Base-by-base conservation (phyloP, 2,329 filamentous ascomycete species). In the Aspergillus sojae region DNA sequence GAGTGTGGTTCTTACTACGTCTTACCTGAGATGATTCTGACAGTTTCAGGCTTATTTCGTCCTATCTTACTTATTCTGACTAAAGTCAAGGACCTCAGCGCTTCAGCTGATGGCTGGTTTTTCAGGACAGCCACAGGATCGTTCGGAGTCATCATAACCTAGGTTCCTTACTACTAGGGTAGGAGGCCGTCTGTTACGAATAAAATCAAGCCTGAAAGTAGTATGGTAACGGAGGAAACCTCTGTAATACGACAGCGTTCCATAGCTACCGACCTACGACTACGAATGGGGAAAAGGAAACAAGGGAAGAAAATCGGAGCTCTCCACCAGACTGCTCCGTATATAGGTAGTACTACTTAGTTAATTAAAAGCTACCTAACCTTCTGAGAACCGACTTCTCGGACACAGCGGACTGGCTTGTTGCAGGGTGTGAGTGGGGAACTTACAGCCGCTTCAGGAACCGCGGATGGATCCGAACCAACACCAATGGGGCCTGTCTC, bases 391-490 rank as follows among this genome's bases (percentile, higher is more conserved):
- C 73, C 73, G 68, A 70, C 65, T 71, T 69, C 66, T 72, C 71
- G 73, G 73, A 65, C 69, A 67, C 60, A 50, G 60, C 55, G 57
- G 65, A 64, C 67, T 63, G 62, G 67, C 67, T 68, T 67, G 52
- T 63, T 72, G 68, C 70, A 74, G 71, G 72, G 72, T 71, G 71
- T 71, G 71, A 65, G 60, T 70, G 66, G 66, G 63, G 68, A 67
- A 68, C 41, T 60, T 65, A 57, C 64, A 72, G 67, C 71, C 70
- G 70, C 72, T 39, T 66, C 63, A 70, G 71, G 70, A 69, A 71
- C 71, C 68, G 69, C 71, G 71, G 73, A 74, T 73, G 68, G 66
- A 70, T 73, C 72, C 70, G 71, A 73, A 69, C 66, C 64, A 66
- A 63, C 64, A 66, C 66, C 62, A 63, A 61, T 62, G 60, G 65